These are phyloP conservation scores for Mycena sp. DNA, from an alignment of 1,284 basidiomycete genomes.

Conservation along the genomic window DNA sequence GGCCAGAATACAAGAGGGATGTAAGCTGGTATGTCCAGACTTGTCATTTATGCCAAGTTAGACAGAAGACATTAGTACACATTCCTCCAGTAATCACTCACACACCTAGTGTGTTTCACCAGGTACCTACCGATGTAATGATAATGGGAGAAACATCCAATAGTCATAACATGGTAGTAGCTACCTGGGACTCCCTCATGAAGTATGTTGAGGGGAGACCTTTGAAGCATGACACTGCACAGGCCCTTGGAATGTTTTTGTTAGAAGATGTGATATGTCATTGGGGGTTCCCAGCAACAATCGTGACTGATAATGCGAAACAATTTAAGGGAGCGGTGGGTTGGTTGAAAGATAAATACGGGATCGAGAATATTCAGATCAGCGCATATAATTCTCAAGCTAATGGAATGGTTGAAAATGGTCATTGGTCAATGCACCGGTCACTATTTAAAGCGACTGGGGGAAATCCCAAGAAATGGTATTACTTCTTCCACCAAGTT, in stretches of 20 bases:
- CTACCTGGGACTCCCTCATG: not conserved
- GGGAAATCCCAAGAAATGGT: not conserved
- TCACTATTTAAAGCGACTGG: not conserved
- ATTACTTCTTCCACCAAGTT: not conserved
- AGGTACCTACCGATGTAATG: conserved; percentile 15
- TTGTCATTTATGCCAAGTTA: too few relatives aligned
- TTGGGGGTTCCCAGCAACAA: too few relatives aligned
- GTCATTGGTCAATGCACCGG: not conserved
- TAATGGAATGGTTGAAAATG: not conserved
- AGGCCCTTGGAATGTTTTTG: too few relatives aligned
- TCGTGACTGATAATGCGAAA: too few relatives aligned
- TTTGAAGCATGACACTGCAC: too few relatives aligned
- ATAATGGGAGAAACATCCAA: not conserved
- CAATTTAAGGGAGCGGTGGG: too few relatives aligned
- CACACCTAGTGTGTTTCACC: conserved; percentile 23
- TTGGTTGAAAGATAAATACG: too few relatives aligned
- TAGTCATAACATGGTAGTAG: not conserved
- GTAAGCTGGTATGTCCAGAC: too few relatives aligned
- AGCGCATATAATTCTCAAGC: not conserved
- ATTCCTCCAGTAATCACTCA: conserved; percentile 15
- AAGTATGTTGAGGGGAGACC: too few relatives aligned
- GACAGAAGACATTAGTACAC: too few relatives aligned
- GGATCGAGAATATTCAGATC: not conserved
- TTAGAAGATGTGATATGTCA: too few relatives aligned
- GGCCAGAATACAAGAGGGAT: conserved; percentile 28